Evolutionary conservation across 306 rosid species (phyloP), one percentile per base, ranked within the genome.

Genomic region (Rosa lucieae): DNA sequence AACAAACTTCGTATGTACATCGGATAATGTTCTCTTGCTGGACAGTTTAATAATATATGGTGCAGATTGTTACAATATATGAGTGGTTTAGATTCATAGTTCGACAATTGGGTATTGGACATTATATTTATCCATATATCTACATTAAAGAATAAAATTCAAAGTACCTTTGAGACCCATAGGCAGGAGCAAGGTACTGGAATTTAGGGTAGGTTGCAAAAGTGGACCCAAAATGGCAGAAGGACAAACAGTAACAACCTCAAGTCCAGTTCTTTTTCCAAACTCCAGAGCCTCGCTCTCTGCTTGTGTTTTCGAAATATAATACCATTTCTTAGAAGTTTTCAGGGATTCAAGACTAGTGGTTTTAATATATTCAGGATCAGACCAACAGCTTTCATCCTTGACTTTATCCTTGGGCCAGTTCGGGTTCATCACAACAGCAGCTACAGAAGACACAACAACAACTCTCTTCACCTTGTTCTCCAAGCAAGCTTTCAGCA

Each of bases 261-360:
- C 39, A 35, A 89, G 89, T 29, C 90, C 93, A 32, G 73, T 82
- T 75, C 65, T 85, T 76, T 73, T 86, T 5, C 85, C 90, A 73
- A 89, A 90, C 71, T 87, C 87, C 68, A 82, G 21, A 7, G 92
- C 92, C 75, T 83, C 84, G 66, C 84, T 76, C 74, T 92, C 93
- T 52, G 97, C 97, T 80, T 85, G 82, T 40, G 93, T 90, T 86
- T 92, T 92, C 37, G 95, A 74, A 68, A 77, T 81, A 70, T 43
- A 85, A 61, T 92, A 92, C 92, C 93, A 92, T 78, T 85, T 87
- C 91, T 90, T 59, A 69, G 62, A 56, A 7, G 62, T 3, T 56
- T 8, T 56, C 62, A 56, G 8, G 44, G 44, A 40, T 40, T 40
- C 44, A 40, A 6, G 44, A n/a, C 26, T 56, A 20, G 29, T 8